Conservation (phyloP, 1,284 basidiomycete species). For the Rhodotorula sp. region DNA sequence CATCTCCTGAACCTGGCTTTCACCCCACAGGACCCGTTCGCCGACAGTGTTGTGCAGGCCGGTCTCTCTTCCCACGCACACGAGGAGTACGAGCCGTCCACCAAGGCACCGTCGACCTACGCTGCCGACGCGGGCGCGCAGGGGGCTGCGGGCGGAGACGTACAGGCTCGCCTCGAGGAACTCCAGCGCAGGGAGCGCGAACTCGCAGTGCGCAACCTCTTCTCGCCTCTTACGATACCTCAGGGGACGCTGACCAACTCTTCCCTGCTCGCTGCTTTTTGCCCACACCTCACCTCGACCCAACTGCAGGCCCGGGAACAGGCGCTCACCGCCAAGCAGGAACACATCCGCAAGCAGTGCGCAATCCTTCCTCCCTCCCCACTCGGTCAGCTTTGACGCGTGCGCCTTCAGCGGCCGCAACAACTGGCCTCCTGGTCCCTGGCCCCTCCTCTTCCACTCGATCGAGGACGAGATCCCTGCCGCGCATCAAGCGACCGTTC, state of each 20-base stretch:
- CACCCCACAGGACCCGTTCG: constrained; percentile 26
- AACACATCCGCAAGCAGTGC: constrained; percentile 64
- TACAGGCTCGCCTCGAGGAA: constrained; percentile 61
- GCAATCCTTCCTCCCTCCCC: not conserved
- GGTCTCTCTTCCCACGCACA: constrained; percentile 11
- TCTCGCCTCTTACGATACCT: too few species aligned
- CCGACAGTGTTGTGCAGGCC: constrained; percentile 47
- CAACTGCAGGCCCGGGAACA: constrained; percentile 61
- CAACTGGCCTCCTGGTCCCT: constrained; percentile 75
- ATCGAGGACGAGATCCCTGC: constrained; percentile 86
- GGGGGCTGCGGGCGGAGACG: constrained; percentile 35
- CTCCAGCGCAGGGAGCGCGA: constrained; percentile 73
- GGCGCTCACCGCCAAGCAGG: constrained; percentile 61
- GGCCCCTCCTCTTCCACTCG: constrained; percentile 89
- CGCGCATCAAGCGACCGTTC: constrained; percentile 74
- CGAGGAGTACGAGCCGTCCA: constrained; percentile 18
- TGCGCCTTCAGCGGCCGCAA: constrained; percentile 67
- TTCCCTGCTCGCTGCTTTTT: not conserved
- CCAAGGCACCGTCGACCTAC: constrained; percentile 8
- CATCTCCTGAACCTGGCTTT: not conserved
- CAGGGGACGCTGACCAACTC: too few species aligned
- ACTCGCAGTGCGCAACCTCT: constrained; percentile 56
- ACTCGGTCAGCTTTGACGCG: too few species aligned
- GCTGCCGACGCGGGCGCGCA: not conserved
- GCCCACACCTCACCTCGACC: not conserved